Base-by-base conservation (phyloP, 345 rosid genomes). In the Geranium rotundifolium region DNA sequence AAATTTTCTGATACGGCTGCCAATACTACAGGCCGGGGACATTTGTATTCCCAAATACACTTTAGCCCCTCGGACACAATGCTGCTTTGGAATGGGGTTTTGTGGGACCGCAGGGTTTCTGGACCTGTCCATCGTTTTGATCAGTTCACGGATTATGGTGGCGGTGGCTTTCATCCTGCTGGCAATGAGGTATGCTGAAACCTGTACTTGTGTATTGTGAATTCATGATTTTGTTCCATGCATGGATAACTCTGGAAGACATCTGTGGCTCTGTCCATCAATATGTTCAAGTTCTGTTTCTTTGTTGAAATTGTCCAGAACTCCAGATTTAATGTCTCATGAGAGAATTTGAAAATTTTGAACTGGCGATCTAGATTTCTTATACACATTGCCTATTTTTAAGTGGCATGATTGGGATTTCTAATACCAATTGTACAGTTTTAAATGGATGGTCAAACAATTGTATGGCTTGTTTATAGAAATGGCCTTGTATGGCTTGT, bases 131-230 rank as follows among this genome's bases (percentile, higher is more conserved):
- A 74, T 60, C 90, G 90, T 29, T 90, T 93, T 68, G 99, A 93
- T 73, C 97, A 90, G 69, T 90, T 88, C 68, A 77, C 95, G 0
- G 97, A 93, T 78, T 85, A 88, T 75, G 99, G 99, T 2, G 99
- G 99, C 12, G 97, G 99, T 60, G 99, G 97, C 41, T 93, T 86
- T 72, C 99, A 90, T 81, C 99, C 99, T 76, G 88, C 97, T 72
- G 86, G 96, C 65, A 90, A 85, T 69, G 99, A 93, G 97, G 99
- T 93, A 87, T 60, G 56, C 29, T n/a, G 29, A 64, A 16, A 50
- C 9, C 29, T 49, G 17, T 20, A 17, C 9, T 63, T 59, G 10
- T 18, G 10, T n/a, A 18, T 4, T 31, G 14, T 60, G n/a, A n/a
- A n/a, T n/a, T n/a, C n/a, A n/a, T n/a, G 10, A 17, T 39, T 5